Percentiles rank a stretch among this genome's conserved stretches.
Evolutionary conservation across 106 monocot genomes (phyloP).

Genomic region (Acanthochlamys bracteata): DNA sequence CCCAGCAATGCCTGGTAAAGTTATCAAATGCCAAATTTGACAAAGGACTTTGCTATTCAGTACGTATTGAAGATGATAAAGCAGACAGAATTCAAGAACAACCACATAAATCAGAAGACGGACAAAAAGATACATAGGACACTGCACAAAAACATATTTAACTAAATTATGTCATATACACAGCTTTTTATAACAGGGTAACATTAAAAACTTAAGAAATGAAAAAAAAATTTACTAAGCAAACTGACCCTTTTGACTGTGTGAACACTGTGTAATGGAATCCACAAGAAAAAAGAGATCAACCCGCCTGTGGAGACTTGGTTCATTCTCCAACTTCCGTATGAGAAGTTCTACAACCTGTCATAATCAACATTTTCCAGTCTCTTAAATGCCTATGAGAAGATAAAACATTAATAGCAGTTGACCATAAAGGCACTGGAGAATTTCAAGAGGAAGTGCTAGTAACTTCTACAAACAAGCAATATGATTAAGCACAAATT

Average conservation of each 20-base stretch:
- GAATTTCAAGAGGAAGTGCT: background rate
- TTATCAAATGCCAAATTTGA: background rate
- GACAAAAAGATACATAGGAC: background rate
- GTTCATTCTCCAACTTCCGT: slow-evolving; percentile 69
- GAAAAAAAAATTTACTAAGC: too few relatives aligned
- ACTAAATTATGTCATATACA: too few relatives aligned
- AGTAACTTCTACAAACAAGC: too few relatives aligned
- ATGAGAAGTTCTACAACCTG: slow-evolving; percentile 89
- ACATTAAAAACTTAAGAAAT: too few relatives aligned
- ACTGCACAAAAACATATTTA: too few relatives aligned
- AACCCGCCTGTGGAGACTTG: slow-evolving; percentile 72
- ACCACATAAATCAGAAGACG: background rate
- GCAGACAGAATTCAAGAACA: background rate
- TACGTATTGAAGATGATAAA: background rate
- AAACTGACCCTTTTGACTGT: slow-evolving; percentile 76
- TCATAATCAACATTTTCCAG: slow-evolving; percentile 7
- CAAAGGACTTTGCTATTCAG: background rate
- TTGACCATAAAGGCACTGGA: background rate
- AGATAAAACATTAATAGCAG: background rate
- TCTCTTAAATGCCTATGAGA: background rate
- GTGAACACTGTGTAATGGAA: slow-evolving; percentile 92
- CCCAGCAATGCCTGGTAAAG: slow-evolving; percentile 60
- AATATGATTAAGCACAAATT: too few relatives aligned
- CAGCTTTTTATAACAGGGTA: too few relatives aligned
- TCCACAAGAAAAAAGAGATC: slow-evolving; percentile 95